Evolutionary conservation across 192 early-diverging fungal species (phyloP).

Genomic region (Backusella parvicylindrica): DNA sequence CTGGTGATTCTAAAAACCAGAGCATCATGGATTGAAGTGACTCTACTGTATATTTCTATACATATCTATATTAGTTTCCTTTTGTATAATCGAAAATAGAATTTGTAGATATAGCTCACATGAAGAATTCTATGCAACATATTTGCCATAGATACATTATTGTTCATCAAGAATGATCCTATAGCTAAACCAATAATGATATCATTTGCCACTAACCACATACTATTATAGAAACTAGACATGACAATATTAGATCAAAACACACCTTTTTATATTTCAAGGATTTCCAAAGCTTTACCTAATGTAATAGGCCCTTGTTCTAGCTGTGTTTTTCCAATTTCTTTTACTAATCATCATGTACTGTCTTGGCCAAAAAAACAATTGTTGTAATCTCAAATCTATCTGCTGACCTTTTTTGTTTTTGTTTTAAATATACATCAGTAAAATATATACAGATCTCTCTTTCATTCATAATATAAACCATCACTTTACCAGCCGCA

Average conservation of each 20-base stretch:
- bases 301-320: constrained; percentile 72
- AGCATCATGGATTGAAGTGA: constrained; percentile 68
- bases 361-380: constrained; percentile 85
- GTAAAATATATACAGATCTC: constrained; percentile 13
- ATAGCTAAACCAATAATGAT: constrained; percentile 82
- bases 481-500: constrained; percentile 47
- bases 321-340: constrained; percentile 53
- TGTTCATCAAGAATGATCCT: constrained; percentile 65
- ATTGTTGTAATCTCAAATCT: constrained; percentile 82
- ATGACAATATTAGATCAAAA: neutral
- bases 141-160: constrained; percentile 54
- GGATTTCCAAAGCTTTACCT: too few relatives aligned
- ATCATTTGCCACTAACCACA: constrained; percentile 95
- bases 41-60: constrained; percentile 65
- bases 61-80: neutral
- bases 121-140: constrained; percentile 49
- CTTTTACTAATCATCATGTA: constrained; percentile 62
- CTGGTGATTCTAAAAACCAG: constrained; percentile 93
- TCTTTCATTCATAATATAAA: neutral
- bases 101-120: constrained; percentile 14
- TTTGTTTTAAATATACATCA: too few relatives aligned
- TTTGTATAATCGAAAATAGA: neutral
- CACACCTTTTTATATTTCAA: neutral
- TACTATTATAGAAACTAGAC: constrained; percentile 86
- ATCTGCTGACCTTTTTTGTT: constrained; percentile 74